These are phyloP conservation scores for Dactylellina parvicollis DNA, from an alignment of 2,329 filamentous ascomycete species.

Conservation along the genomic window DNA sequence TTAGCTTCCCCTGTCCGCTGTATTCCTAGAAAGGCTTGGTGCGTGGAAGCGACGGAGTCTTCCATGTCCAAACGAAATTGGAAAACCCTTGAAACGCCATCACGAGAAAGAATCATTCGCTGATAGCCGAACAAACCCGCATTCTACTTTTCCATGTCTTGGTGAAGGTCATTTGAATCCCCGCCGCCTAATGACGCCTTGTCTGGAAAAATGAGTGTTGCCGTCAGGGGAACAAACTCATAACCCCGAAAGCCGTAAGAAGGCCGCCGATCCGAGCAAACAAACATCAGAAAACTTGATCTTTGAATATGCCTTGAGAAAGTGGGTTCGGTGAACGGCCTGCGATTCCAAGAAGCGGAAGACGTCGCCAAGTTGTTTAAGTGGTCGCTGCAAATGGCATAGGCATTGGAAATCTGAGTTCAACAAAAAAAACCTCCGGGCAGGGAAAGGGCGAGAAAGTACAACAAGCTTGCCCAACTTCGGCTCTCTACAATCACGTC, in stretches of 20 bases:
- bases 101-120: constrained; percentile 17
- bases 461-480: constrained; percentile 17
- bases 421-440: constrained; percentile 1
- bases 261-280: constrained; percentile 14
- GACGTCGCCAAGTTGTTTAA: background rate
- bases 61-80: constrained; percentile 31
- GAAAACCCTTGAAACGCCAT: constrained; percentile 18
- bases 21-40: constrained; percentile 18
- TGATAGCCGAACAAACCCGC: constrained; percentile 45
- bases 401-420: background rate
- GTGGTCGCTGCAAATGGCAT: constrained; percentile 25
- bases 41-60: background rate
- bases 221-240: background rate
- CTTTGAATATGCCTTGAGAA: constrained; percentile 1
- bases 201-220: background rate
- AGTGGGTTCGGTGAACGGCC: background rate
- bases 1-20: constrained; percentile 14
- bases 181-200: constrained; percentile 44
- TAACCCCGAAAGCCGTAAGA: background rate
- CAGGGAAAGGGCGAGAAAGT: constrained; percentile 17
- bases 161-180: constrained; percentile 25
- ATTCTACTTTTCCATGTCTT: constrained; percentile 21
- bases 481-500: constrained; percentile 21
- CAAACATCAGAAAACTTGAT: constrained; percentile 13
- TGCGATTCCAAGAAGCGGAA: background rate